phyloP scores from a whole-genome alignment of 148 eudicot species.

The Heliamphora exappendiculata region DNA sequence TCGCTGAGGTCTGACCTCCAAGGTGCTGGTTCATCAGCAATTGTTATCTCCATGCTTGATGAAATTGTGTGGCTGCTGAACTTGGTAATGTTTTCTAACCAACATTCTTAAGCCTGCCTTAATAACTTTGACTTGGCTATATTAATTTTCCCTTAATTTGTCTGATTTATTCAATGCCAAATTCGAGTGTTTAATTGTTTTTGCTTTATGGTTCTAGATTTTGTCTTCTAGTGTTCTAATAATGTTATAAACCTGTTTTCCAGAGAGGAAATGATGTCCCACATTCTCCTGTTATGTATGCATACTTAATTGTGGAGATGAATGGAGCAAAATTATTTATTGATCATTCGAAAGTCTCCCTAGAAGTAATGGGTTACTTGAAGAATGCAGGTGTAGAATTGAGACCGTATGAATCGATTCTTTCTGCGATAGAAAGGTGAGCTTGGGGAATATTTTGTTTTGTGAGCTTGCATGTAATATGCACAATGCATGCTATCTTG shows the following conservation, averaged over 20 bases:
- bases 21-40: conserved; percentile 62
- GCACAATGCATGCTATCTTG: background rate
- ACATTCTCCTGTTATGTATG: conserved; percentile 90
- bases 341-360: conserved; percentile 59
- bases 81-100: conserved; percentile 46
- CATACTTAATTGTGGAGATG: conserved; percentile 75
- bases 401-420: conserved; percentile 75
- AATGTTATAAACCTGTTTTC: conserved; percentile 12
- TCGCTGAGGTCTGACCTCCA: conserved; percentile 67
- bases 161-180: background rate
- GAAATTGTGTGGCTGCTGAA: conserved; percentile 95
- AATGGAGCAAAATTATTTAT: conserved; percentile 65
- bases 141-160: background rate
- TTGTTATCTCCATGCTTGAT: conserved; percentile 83
- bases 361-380: conserved; percentile 73
- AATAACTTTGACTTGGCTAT: background rate
- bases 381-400: conserved; percentile 60
- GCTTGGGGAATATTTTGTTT: conserved; percentile 11
- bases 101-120: background rate
- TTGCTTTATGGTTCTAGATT: background rate
- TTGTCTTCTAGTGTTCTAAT: conserved; percentile 11
- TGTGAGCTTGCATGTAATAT: background rate
- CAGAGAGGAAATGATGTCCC: conserved; percentile 96
- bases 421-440: conserved; percentile 71
- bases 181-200: background rate